Percentiles rank a stretch among this genome's conserved stretches.
Evolutionary conservation across 306 rosid genomes (phyloP).

Genomic region (Vicia villosa): DNA sequence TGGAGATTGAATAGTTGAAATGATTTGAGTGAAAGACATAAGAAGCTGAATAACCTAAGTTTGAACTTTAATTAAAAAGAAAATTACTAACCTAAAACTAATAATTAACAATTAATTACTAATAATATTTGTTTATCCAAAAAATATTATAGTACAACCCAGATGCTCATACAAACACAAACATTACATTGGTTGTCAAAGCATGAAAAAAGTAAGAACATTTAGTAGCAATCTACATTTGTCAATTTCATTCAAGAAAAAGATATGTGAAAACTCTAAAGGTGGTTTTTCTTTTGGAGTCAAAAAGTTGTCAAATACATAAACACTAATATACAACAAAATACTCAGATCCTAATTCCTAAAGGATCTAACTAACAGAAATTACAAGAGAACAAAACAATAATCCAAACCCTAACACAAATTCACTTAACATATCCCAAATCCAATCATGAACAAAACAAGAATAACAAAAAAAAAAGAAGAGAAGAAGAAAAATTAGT

Average conservation of each 20-base stretch:
- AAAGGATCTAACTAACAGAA: slow-evolving; percentile 27
- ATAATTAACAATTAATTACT: too few species aligned
- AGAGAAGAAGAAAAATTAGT: slow-evolving; percentile 17
- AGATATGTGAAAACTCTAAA: background rate
- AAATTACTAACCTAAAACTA: too few species aligned
- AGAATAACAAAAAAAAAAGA: slow-evolving; percentile 29
- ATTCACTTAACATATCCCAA: slow-evolving; percentile 17
- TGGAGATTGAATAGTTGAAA: too few species aligned
- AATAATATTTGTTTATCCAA: too few species aligned
- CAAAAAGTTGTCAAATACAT: slow-evolving; percentile 29
- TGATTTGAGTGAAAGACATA: too few species aligned
- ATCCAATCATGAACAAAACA: slow-evolving; percentile 21
- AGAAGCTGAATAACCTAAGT: too few species aligned
- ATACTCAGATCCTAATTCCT: slow-evolving; percentile 47
- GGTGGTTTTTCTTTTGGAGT: background rate
- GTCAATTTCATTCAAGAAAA: slow-evolving; percentile 20
- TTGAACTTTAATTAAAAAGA: too few species aligned
- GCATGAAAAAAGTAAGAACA: background rate
- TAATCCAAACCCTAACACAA: slow-evolving; percentile 37
- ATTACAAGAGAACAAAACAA: slow-evolving; percentile 15
- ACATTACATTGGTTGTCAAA: background rate
- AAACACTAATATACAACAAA: slow-evolving; percentile 56
- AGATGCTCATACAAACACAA: background rate
- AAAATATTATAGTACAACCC: too few species aligned
- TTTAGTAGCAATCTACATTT: background rate